These are phyloP conservation scores for Nothopassalora personata DNA, from an alignment of 2,329 filamentous ascomycete genomes.

Conservation along the genomic window DNA sequence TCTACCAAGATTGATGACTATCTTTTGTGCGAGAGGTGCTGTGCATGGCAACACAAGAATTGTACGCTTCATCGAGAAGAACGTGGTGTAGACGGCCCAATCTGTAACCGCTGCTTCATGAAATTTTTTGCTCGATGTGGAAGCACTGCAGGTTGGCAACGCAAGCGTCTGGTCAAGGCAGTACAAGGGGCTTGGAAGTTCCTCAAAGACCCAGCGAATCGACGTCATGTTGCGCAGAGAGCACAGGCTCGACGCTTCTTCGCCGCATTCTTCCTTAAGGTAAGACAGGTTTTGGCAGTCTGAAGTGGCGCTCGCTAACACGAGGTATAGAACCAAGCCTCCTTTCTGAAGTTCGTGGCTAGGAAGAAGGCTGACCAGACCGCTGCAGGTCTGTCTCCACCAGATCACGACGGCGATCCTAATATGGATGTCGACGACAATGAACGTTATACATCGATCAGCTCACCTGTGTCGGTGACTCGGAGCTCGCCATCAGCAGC, in stretches of 20 bases:
- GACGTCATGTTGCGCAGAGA: constrained; percentile 2
- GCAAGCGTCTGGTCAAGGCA: constrained; percentile 10
- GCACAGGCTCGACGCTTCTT: constrained; percentile 11
- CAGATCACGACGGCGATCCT: not conserved
- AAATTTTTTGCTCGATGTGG: constrained; percentile 28
- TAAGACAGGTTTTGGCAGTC: not conserved
- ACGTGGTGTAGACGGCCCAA: constrained; percentile 13
- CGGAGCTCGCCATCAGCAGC: not conserved
- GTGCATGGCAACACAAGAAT: constrained; percentile 19
- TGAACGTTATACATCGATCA: not conserved
- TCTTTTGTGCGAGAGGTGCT: constrained; percentile 18
- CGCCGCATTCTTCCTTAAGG: constrained; percentile 10
- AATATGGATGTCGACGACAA: not conserved
- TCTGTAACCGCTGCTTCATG: constrained; percentile 22
- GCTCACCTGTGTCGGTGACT: not conserved
- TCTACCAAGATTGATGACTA: constrained; percentile 11
- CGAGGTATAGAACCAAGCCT: constrained; percentile 5
- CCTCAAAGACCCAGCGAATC: constrained; percentile 11
- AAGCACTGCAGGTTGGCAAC: constrained; percentile 47
- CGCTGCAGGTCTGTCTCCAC: not conserved
- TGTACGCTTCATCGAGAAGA: constrained; percentile 20
- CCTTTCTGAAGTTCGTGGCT: constrained; percentile 8
- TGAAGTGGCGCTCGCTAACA: constrained; percentile 3
- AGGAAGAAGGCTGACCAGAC: not conserved
- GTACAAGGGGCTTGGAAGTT: constrained; percentile 13